Evolutionary conservation across 176 grass and related monocot species (phyloP).

Genomic region (Poa annua): DNA sequence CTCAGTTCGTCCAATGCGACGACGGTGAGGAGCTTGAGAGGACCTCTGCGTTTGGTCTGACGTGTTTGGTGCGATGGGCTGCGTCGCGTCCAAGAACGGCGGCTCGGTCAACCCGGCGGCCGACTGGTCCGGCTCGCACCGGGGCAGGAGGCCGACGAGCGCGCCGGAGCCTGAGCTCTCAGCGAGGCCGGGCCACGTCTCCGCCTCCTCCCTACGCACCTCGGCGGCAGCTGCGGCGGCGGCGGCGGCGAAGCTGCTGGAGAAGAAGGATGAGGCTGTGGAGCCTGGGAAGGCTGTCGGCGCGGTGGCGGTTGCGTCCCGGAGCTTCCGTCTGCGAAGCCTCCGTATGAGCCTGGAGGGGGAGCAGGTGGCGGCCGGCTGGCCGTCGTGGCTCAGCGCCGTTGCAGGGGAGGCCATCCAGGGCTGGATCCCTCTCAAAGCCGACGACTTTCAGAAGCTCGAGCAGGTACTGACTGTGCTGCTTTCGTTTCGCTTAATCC

Average conservation of each 20-base stretch:
- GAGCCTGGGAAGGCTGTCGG: conserved; percentile 45
- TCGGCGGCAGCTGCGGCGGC: conserved; percentile 36
- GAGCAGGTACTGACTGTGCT: conserved; percentile 77
- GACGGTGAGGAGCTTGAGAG: conserved; percentile 1
- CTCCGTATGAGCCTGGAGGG: conserved; percentile 86
- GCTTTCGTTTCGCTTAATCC: conserved; percentile 28
- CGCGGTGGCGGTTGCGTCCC: conserved; percentile 23
- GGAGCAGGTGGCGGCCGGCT: conserved; percentile 95
- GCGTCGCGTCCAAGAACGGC: conserved; percentile 83
- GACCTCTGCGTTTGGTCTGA: conserved; percentile 33
- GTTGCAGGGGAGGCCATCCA: conserved; percentile 93
- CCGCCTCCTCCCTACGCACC: conserved; percentile 30
- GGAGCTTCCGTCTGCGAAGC: conserved; percentile 70
- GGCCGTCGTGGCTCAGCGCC: conserved; percentile 90
- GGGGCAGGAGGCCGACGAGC: conserved; percentile 24
- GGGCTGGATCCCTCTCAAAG: conserved; percentile 91
- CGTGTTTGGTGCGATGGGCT: conserved; percentile 61
- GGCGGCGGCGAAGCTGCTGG: conserved; percentile 37
- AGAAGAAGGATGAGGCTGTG: conserved; percentile 52
- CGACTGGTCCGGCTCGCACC: conserved; percentile 52
- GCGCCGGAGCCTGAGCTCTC: not conserved
- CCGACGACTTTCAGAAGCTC: conserved; percentile 87
- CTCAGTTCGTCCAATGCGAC: conserved; percentile 41
- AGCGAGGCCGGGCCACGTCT: conserved; percentile 7
- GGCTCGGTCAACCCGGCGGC: conserved; percentile 66